Percentiles rank a stretch among this genome's conserved stretches.
phyloP scores from a whole-genome alignment of 305 asterid genomes.

The Fraxinus dipetala region DNA sequence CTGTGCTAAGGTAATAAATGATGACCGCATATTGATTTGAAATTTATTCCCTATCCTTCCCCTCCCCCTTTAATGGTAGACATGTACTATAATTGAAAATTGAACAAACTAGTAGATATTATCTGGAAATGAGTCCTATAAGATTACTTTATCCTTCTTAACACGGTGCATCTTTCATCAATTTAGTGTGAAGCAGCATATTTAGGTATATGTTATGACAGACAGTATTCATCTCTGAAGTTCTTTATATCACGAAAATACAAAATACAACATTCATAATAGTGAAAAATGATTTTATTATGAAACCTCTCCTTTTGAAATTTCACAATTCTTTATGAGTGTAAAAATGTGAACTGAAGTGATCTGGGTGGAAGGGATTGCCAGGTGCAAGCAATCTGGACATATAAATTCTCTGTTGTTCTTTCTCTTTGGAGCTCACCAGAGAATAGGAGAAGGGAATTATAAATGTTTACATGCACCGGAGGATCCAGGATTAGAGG shows the following conservation, averaged over 20 bases:
- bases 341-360: conserved; percentile 4
- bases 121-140: conserved; percentile 3
- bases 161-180: background rate
- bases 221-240: conserved; percentile 1
- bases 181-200: background rate
- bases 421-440: background rate
- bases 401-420: background rate
- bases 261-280: background rate
- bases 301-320: background rate
- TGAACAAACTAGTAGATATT: background rate
- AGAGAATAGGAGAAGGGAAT: background rate
- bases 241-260: background rate
- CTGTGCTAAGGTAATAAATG: conserved; percentile 80
- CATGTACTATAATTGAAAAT: background rate
- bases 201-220: background rate
- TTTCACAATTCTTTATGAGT: background rate
- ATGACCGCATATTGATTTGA: conserved; percentile 9
- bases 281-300: background rate
- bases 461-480: background rate
- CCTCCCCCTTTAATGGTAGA: background rate
- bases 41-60: background rate
- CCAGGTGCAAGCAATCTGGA: background rate
- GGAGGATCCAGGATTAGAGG: too few species aligned
- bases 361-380: background rate
- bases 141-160: conserved; percentile 6